Percentiles rank a stretch among this genome's conserved stretches.
phyloP scores from a whole-genome alignment of 2,329 filamentous ascomycete species.

The Neonectria faginata region DNA sequence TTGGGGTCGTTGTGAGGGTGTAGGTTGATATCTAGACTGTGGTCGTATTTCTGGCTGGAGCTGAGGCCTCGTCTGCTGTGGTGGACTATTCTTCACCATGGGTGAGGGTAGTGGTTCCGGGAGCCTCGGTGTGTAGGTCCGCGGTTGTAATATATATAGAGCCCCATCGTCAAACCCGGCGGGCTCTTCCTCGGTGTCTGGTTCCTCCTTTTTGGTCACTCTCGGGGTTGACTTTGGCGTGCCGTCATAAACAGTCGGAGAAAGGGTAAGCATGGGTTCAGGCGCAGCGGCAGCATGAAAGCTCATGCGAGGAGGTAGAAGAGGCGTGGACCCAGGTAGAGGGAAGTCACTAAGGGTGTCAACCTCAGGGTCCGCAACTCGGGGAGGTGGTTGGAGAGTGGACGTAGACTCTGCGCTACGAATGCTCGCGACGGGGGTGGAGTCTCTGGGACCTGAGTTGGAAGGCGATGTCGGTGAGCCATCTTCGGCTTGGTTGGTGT shows the following conservation, averaged over 20 bases:
- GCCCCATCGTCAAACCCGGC: constrained; percentile 50
- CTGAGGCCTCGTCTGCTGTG: constrained; percentile 17
- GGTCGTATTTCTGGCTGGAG: constrained; percentile 35
- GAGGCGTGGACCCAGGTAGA: constrained; percentile 41
- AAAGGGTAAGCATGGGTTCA: background rate
- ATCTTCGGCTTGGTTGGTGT: constrained; percentile 27
- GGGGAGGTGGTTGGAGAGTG: constrained; percentile 28
- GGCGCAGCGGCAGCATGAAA: background rate
- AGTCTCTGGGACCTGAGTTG: constrained; percentile 22
- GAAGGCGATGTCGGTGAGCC: constrained; percentile 21
- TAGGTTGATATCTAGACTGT: constrained; percentile 27
- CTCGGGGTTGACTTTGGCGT: constrained; percentile 15
- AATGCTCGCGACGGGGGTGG: constrained; percentile 37
- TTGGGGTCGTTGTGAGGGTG: constrained; percentile 32
- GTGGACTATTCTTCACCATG: constrained; percentile 47
- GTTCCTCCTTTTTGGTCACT: constrained; percentile 18
- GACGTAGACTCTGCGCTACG: constrained; percentile 33
- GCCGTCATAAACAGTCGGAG: constrained; percentile 10
- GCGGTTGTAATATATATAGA: constrained; percentile 67
- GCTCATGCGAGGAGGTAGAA: constrained; percentile 39
- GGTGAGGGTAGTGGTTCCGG: constrained; percentile 63
- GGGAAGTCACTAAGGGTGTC: constrained; percentile 45
- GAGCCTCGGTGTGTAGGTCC: constrained; percentile 67
- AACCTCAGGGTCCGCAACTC: constrained; percentile 35
- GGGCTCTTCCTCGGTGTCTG: background rate